Evolutionary conservation across 2,329 filamentous ascomycete genomes (phyloP).

Genomic region (Nemania sp.): DNA sequence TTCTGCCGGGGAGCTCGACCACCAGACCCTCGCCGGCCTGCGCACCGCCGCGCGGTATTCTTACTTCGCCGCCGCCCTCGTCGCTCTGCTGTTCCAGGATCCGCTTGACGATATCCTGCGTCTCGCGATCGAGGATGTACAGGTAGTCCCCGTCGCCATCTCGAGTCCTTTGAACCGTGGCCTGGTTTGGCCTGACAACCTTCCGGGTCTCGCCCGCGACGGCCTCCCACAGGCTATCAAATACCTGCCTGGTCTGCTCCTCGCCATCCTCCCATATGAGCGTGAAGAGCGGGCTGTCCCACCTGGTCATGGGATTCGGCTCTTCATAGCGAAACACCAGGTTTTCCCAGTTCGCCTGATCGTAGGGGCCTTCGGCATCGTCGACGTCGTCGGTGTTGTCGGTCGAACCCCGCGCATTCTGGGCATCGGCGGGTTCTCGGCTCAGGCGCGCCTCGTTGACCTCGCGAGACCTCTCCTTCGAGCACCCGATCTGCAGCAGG

Average conservation of each 20-base stretch:
- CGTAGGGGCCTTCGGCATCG: conserved; percentile 55
- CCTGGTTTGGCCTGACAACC: conserved; percentile 72
- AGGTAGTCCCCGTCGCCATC: conserved; percentile 74
- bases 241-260: conserved; percentile 59
- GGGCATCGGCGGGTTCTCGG: conserved; percentile 26
- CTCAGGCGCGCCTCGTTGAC: conserved; percentile 66
- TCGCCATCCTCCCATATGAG: conserved; percentile 75
- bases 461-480: conserved; percentile 53
- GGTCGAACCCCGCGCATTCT: conserved; percentile 16
- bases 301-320: conserved; percentile 81
- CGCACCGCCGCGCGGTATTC: conserved; percentile 46
- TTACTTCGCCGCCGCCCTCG: conserved; percentile 64
- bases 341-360: conserved; percentile 71
- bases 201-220: conserved; percentile 67
- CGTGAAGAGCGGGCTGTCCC: conserved; percentile 83
- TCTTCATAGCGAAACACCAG: conserved; percentile 84
- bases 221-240: conserved; percentile 74
- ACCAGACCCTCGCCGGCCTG: conserved; percentile 53
- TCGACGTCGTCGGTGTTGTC: conserved; percentile 26
- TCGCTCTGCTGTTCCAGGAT: conserved; percentile 73
- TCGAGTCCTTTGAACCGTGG: conserved; percentile 67
- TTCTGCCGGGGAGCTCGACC: conserved; percentile 68
- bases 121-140: conserved; percentile 78
- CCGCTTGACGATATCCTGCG: conserved; percentile 73
- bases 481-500: conserved; percentile 68